Evolutionary conservation across 2,329 filamentous ascomycete species (phyloP).

Genomic region (Trichothecium sympodiale): DNA sequence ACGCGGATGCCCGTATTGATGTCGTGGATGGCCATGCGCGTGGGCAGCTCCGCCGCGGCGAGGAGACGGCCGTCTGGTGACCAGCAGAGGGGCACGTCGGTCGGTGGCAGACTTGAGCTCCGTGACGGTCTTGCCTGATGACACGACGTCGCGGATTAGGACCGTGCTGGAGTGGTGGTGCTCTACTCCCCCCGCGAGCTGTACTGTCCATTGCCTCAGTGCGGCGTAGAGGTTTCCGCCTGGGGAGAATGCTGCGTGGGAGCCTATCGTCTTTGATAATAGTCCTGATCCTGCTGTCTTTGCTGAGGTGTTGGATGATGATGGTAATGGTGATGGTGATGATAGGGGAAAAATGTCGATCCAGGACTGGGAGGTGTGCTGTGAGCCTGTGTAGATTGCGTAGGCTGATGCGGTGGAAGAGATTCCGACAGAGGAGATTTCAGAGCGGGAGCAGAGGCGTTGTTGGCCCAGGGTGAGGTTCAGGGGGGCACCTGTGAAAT

Average conservation of each 20-base stretch:
- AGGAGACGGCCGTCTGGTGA: conserved; percentile 18
- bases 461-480: conserved; percentile 15
- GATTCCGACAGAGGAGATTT: conserved; percentile 15
- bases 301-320: not conserved
- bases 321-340: not conserved
- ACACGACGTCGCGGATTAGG: conserved; percentile 17
- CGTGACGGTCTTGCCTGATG: conserved; percentile 17
- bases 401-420: conserved; percentile 14
- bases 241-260: conserved; percentile 17
- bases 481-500: no score
- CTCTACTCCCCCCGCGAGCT: conserved; percentile 17
- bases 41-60: conserved; percentile 16
- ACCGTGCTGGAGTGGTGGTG: conserved; percentile 18
- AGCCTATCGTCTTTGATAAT: conserved; percentile 20
- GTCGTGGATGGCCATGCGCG: conserved; percentile 22
- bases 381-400: conserved; percentile 17
- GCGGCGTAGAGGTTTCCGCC: conserved; percentile 12
- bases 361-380: conserved; percentile 18
- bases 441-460: conserved; percentile 15
- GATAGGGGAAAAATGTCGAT: conserved; percentile 22
- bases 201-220: conserved; percentile 18
- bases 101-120: conserved; percentile 19
- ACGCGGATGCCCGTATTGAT: conserved; percentile 14
- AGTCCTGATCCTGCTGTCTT: not conserved
- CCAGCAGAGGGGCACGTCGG: conserved; percentile 18